These are phyloP conservation scores for Dioscorea alata DNA, from an alignment of 106 monocot species.

Conservation along the genomic window DNA sequence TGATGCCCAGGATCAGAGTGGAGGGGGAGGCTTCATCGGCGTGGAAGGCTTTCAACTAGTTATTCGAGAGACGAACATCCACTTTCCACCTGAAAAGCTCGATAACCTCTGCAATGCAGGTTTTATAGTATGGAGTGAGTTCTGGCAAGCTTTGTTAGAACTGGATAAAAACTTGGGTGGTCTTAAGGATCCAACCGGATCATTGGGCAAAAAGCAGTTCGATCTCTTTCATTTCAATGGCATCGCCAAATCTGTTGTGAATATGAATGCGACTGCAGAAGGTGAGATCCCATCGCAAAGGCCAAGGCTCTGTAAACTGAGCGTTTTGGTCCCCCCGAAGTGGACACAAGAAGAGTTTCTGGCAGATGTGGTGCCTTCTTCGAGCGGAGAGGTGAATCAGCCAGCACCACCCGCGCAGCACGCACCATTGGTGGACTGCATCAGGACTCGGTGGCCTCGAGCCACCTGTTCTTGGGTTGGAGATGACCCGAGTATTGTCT, in stretches of 20 bases:
- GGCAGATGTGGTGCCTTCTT: neutral
- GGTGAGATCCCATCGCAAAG: constrained; percentile 5
- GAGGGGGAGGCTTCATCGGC: constrained; percentile 91
- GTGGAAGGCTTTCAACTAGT: constrained; percentile 75
- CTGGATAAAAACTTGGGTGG: constrained; percentile 36
- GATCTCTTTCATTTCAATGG: constrained; percentile 94
- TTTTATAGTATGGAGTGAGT: constrained; percentile 91
- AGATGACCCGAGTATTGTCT: constrained; percentile 5
- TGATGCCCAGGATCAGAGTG: constrained; percentile 84
- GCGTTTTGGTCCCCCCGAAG: constrained; percentile 5
- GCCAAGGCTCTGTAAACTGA: constrained; percentile 12
- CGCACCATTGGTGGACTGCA: constrained; percentile 89
- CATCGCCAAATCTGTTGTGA: constrained; percentile 23
- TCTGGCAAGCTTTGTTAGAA: constrained; percentile 87
- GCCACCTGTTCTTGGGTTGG: constrained; percentile 41
- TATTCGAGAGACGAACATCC: constrained; percentile 52
- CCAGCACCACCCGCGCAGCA: constrained; percentile 30
- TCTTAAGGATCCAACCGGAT: constrained; percentile 10
- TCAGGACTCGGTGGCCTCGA: constrained; percentile 88
- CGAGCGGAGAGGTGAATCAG: neutral
- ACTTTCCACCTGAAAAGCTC: constrained; percentile 50
- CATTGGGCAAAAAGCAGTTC: constrained; percentile 23
- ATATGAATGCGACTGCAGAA: neutral
- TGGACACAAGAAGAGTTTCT: constrained; percentile 12
- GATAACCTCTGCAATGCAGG: constrained; percentile 48